Evolutionary conservation across 805 yeast genomes (phyloP), one percentile per base, ranked within the genome.

Genomic region (Candida quercuum): DNA sequence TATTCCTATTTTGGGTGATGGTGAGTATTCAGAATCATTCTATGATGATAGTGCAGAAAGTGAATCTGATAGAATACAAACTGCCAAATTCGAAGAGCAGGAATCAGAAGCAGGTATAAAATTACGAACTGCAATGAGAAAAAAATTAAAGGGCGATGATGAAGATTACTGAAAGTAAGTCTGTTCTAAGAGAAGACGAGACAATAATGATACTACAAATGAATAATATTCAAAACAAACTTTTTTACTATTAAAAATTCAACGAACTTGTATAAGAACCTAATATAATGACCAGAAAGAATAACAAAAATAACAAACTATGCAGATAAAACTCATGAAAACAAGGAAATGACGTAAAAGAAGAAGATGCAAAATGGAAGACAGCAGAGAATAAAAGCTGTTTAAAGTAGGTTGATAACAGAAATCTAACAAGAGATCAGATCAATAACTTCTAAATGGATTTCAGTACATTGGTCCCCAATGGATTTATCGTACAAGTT

Each of bases 401-500:
- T 15, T 25, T 9, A 17, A 11, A 30, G 25, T 17, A 17, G 21
- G 19, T 9, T 20, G 27, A 24, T 12, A 9, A 11, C 15, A 29
- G 13, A 29, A n/a, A n/a, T 23, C 54, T 61, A 66, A 64, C 86
- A 78, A 31, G 60, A 49, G 39, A 75, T 67, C 46, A 78, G 64
- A 47, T 71, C 74, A 42, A 78, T 72, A 42, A 76, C 66, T 41
- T 64, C 62, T 48, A 81, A 67, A 51, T 74, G 58, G 42, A 81
- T 81, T 38, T 77, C 69, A 35, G 63, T 57, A 68, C 86, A 79
- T 53, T 77, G 81, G 23, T 56, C 59, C 33, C 78, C 83, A 37
- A 76, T 61, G 47, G 64, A 57, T 56, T 74, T 61, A 59, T 78
- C 83, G 59, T 81, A 81, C 59, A 81, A 64, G 70, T 81, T 81